These are phyloP conservation scores for Chrysosporium keratinophilum DNA, from an alignment of 2,329 filamentous ascomycete genomes.

Conservation along the genomic window DNA sequence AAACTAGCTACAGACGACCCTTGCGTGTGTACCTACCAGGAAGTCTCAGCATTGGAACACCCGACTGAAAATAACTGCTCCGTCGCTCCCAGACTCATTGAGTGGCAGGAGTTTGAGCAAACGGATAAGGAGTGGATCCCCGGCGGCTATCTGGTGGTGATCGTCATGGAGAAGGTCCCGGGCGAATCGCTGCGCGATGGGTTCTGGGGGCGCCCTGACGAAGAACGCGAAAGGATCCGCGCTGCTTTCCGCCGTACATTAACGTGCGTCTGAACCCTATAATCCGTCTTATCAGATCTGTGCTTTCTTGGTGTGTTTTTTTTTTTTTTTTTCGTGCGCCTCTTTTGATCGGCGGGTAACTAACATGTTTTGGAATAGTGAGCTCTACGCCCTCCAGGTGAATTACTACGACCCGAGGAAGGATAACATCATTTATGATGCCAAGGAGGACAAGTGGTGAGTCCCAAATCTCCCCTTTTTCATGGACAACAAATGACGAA, in stretches of 20 bases:
- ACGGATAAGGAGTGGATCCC: conserved; percentile 2
- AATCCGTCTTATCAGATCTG: no score
- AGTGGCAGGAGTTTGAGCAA: neutral
- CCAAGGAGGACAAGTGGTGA: conserved; percentile 5
- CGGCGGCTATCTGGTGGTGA: conserved; percentile 7
- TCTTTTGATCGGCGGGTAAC: neutral
- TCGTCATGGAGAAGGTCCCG: conserved; percentile 14
- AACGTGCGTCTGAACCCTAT: conserved; percentile 5
- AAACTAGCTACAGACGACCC: neutral
- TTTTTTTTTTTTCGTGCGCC: neutral
- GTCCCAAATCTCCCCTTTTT: neutral
- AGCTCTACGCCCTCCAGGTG: neutral
- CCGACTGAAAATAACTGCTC: conserved; percentile 1
- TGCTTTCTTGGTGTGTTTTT: neutral
- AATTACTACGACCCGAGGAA: neutral
- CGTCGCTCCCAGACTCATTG: conserved; percentile 4
- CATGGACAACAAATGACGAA: neutral
- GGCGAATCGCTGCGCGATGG: conserved; percentile 3
- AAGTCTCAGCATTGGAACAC: neutral
- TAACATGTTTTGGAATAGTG: neutral
- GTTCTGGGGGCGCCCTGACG: conserved; percentile 1
- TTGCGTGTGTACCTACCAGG: neutral
- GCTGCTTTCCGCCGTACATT: conserved; percentile 5
- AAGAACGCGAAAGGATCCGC: conserved; percentile 9
- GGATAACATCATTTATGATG: conserved; percentile 10